Evolutionary conservation across 306 rosid genomes (phyloP).

Genomic region (Prunus campanulata): DNA sequence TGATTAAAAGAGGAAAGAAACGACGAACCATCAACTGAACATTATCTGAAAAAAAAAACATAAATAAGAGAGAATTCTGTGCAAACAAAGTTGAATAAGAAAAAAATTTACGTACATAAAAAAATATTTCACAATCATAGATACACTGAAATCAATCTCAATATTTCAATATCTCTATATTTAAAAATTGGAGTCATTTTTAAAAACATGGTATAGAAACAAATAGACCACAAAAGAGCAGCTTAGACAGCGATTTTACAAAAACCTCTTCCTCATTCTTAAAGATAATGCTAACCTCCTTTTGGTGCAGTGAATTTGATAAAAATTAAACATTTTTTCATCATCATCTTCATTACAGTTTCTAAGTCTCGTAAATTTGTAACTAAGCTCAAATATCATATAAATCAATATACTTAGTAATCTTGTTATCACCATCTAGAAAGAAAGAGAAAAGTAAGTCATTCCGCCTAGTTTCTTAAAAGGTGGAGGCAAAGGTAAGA

Average conservation of each 20-base stretch:
- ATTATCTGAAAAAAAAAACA: too few species aligned
- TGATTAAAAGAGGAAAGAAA: too few species aligned
- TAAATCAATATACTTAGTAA: too few species aligned
- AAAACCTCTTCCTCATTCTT: not conserved
- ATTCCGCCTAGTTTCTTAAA: not conserved
- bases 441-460: not conserved
- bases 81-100: not conserved
- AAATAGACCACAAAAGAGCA: not conserved
- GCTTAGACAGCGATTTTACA: not conserved
- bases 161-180: not conserved
- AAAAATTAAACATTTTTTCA: not conserved
- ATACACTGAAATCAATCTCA: not conserved
- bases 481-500: not conserved
- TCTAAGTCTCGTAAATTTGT: not conserved
- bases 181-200: too few species aligned
- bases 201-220: not conserved
- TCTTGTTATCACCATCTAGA: not conserved
- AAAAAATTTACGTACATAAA: not conserved
- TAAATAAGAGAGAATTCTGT: not conserved
- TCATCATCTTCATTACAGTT: not conserved
- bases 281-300: not conserved
- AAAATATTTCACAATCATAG: not conserved
- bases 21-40: too few species aligned
- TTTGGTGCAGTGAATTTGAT: not conserved
- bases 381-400: too few species aligned